Percentiles rank a stretch among this genome's conserved stretches.
phyloP scores from a whole-genome alignment of 2,329 filamentous ascomycete genomes.

The Fusarium domesticum region DNA sequence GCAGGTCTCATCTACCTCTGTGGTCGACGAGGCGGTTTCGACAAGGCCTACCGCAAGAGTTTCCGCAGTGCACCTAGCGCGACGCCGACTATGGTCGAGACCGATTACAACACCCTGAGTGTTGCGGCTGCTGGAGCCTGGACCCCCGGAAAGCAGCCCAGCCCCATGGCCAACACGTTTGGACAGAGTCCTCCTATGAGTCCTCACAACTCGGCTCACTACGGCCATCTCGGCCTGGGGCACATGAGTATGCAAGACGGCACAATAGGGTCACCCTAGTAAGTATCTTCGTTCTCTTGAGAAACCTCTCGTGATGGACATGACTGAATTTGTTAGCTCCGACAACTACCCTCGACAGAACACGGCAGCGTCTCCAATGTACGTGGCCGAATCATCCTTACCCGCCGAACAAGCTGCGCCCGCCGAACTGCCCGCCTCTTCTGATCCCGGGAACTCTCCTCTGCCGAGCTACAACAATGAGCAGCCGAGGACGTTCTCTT shows the following conservation, averaged over 20 bases:
- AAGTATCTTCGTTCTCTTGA: conserved; percentile 10
- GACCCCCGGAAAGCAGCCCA: conserved; percentile 19
- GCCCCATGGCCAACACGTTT: conserved; percentile 32
- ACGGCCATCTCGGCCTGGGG: conserved; percentile 16
- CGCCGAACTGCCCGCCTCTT: conserved; percentile 37
- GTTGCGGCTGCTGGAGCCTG: conserved; percentile 16
- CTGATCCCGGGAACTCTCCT: conserved; percentile 32
- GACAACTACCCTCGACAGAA: conserved; percentile 11
- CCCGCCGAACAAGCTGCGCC: conserved; percentile 19
- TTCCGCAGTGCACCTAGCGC: conserved; percentile 15
- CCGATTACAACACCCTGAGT: conserved; percentile 18
- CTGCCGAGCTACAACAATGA: conserved; percentile 33
- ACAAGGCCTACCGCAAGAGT: conserved; percentile 30
- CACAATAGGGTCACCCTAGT: conserved; percentile 28
- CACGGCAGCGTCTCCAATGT: conserved; percentile 17
- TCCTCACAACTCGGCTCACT: conserved; percentile 28
- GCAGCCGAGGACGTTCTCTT: conserved; percentile 28
- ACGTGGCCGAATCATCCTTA: conserved; percentile 16
- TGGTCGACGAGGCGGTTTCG: conserved; percentile 36
- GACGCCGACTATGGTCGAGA: conserved; percentile 14
- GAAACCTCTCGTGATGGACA: not conserved
- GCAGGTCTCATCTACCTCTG: conserved; percentile 48
- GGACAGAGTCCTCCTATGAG: conserved; percentile 32
- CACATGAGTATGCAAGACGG: conserved; percentile 22
- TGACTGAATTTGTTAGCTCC: conserved; percentile 3